Evolutionary conservation across 257 asterid species (phyloP), one percentile per base, ranked within the genome.

Genomic region (Thymus quinquecostatus): DNA sequence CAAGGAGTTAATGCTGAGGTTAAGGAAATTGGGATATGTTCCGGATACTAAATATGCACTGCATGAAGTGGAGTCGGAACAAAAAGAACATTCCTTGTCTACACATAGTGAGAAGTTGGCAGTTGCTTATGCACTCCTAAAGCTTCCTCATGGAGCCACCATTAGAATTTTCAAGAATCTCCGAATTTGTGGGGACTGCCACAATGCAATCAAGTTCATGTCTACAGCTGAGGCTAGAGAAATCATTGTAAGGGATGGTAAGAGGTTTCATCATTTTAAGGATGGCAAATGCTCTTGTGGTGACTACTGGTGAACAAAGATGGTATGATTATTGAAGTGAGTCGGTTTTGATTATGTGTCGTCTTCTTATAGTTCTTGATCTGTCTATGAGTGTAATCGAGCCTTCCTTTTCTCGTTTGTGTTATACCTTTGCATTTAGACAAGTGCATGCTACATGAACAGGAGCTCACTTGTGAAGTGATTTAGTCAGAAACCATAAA

Each of bases 71-170:
- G 96, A 88, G 70, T 79, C 80, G 10, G 95, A 86, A 64, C 96
- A 88, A 75, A 88, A 88, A 66, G 96, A 88, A 64, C 49, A 88
- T 70, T 84, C 92, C 2, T 66, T 88, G 84, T 84, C 92, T 57
- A 82, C 92, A 64, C 92, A 88, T 66, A 85, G 96, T 77, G 96
- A 88, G 87, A 88, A 85, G 83, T 85, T 88, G 73, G 92, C 96
- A 2, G 96, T 88, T 69, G 89, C 80, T 48, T 88, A 84, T 64
- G 96, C 92, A 60, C 78, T 88, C 41, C 77, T 88, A 66, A 88
- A 81, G 78, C 86, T 86, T 56, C 96, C 90, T 44, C 83, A 41
- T 34, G 86, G 90, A 58, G 85, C 86, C 68, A 77, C 86, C 54
- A 83, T 88, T 59, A 81, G 92, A 77, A 82, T 86, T 44, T 88